A percentile compares a stretch with the other conserved stretches of the same genome.
Conservation (phyloP, 2,329 filamentous ascomycete species). For the Pleurostoma richardsiae region DNA sequence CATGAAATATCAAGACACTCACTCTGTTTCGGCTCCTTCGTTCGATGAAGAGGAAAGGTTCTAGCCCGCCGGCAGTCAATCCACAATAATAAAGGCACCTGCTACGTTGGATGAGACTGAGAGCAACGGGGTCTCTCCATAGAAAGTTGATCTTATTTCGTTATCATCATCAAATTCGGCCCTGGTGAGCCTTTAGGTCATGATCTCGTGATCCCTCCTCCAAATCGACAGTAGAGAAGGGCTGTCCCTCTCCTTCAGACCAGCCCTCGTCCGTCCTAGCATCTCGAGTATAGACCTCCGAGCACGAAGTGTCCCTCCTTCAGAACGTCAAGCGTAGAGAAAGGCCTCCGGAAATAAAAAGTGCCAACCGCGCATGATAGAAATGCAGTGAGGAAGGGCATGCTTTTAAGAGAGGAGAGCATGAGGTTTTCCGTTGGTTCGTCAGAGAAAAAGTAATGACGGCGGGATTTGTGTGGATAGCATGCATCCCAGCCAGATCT, state of each 20-base stretch:
- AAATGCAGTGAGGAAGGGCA: neutral
- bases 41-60: too few species aligned
- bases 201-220: slow-evolving; percentile 5
- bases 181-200: slow-evolving; percentile 7
- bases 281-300: too few species aligned
- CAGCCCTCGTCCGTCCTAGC: too few species aligned
- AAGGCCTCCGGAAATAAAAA: neutral
- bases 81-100: too few species aligned
- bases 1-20: too few species aligned
- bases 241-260: too few species aligned
- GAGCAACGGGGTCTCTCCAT: too few species aligned
- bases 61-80: too few species aligned
- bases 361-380: neutral
- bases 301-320: neutral
- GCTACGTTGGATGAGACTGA: too few species aligned
- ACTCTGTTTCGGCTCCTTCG: too few species aligned
- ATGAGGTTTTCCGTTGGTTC: neutral
- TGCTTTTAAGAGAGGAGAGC: neutral
- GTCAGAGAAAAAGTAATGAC: neutral
- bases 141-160: too few species aligned
- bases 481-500: neutral
- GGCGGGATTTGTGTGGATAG: too few species aligned
- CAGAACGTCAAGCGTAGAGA: neutral
- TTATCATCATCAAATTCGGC: slow-evolving; percentile 8
- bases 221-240: neutral